Base-by-base conservation (phyloP, 2,329 filamentous ascomycete species). In the Colletotrichum viniferum region DNA sequence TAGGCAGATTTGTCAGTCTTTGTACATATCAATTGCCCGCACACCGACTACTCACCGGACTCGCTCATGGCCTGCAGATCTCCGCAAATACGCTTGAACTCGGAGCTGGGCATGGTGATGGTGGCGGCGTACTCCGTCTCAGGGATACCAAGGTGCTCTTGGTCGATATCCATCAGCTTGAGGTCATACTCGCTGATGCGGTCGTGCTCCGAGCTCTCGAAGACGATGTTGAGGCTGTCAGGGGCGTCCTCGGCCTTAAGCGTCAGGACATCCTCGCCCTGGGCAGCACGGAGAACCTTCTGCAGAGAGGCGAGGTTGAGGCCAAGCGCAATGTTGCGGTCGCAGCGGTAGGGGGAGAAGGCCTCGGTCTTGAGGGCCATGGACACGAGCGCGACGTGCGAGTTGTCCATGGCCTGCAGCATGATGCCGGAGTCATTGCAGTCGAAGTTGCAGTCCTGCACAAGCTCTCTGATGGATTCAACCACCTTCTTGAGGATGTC, bases 361-460 rank as follows among this genome's bases (percentile, higher is more conserved):
- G 93, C 93, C 85, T 98, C 97, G 76, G 96, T 94, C 88, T 97
- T 97, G 85, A 99, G 94, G 90, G 98, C 93, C 97, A 99, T 99
- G 79, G 97, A 98, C 69, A 99, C 97, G 71, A 99, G 95, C 77
- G 97, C 97, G 81, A 99, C 97, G 88, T 99, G 97, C 66, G 96
- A 98, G 92, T 98, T 99, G 90, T 99, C 97, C 97, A 99, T 99
- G 83, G 97, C 97, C 88, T 99, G 97, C 72, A 99, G 94, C 67
- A 96, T 96, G 83, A 99, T 97, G 77, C 97, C 97, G 71, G 95
- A 96, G 90, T 99, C 97, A 94, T 98, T 99, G 94, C 97, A 99
- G 91, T 99, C 97, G 88, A 99, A 99, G 89, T 99, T 99, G 93
- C 97, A 99, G 88, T 99, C 97, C 87, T 98, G 97, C 69, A 99